Evolutionary conservation across 495 filamentous ascomycete species (phyloP).

Genomic region (Tuber microsphaerosporum): DNA sequence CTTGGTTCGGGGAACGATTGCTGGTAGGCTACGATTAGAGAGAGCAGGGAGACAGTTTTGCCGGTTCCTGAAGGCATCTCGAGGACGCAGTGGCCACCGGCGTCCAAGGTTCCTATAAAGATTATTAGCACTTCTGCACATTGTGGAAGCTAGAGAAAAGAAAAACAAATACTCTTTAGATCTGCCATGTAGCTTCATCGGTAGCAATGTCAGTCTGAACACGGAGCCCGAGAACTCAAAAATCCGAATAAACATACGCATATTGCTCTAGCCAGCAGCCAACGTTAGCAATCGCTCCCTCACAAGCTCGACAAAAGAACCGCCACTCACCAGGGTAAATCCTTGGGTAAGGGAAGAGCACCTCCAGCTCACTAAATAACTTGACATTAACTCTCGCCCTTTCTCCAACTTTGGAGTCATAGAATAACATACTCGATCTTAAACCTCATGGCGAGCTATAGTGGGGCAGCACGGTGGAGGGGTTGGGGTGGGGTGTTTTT

Average conservation of each 20-base stretch:
- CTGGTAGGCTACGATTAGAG: conserved; percentile 93
- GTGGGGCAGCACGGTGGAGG: not conserved
- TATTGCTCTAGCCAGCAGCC: conserved; percentile 62
- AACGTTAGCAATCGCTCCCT: conserved; percentile 8
- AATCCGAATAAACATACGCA: conserved; percentile 51
- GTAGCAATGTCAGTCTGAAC: conserved; percentile 11
- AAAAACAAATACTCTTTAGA: conserved; percentile 62
- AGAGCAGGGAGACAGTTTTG: conserved; percentile 92
- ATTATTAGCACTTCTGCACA: conserved; percentile 15
- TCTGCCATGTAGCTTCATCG: conserved; percentile 82
- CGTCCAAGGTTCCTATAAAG: conserved; percentile 70
- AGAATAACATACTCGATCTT: conserved; percentile 68
- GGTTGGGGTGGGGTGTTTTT: not conserved
- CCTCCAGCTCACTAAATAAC: conserved; percentile 65
- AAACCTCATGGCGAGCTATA: conserved; percentile 73
- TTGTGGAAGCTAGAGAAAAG: not conserved
- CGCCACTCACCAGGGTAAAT: conserved; percentile 71
- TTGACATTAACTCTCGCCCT: conserved; percentile 11
- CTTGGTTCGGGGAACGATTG: conserved; percentile 80
- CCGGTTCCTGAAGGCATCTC: conserved; percentile 99
- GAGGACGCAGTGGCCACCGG: conserved; percentile 89
- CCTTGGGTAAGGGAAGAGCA: conserved; percentile 93
- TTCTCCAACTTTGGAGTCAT: not conserved
- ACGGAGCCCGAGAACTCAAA: not conserved
- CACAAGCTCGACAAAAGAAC: not conserved